Base-by-base conservation (phyloP, 305 asterid genomes). In the Fraxinus baroniana region DNA sequence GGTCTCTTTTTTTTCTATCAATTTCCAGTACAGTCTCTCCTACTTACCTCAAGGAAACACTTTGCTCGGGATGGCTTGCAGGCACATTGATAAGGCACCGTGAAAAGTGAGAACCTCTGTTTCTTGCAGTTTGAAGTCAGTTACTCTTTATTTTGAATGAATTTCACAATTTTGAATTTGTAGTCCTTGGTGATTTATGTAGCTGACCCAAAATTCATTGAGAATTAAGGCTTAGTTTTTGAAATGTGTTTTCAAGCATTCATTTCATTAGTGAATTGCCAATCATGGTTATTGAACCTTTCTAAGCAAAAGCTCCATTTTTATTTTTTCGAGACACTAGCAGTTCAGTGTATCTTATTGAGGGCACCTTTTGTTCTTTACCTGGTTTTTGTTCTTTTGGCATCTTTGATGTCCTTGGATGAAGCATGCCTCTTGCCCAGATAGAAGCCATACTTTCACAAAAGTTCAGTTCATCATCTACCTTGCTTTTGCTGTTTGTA, bases 21-120 rank as follows among this genome's bases (percentile, higher is more conserved):
- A 86, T 85, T 84, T 89, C 83, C 97, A 91, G 97, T 81, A 90
- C 98, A 74, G 97, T 94, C 89, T 94, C 98, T 83, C 94, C 97
- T 13, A 94, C 98, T 64, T 93, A 94, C 86, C 93, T 90, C 85
- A 88, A 88, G 86, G 97, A 94, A 88, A 94, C 98, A 83, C 97
- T 94, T 79, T 89, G 93, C 86, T 92, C 97, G 28, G 98, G 98
- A 86, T 94, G 98, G 97, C 98, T 94, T 81, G 88, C 97, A 78
- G 88, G 91, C 85, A 92, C 91, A 7, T 90, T 94, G 87, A 88
- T 93, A 85, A 84, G 90, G 86, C 88, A 90, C 91, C 92, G 87
- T 83, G 91, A 92, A 78, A 94, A 92, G 98, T 92, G 86, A 91
- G 93, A 83, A 74, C 81, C 79, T 82, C 73, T 78, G 36, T 62